Evolutionary conservation across 2,329 filamentous ascomycete genomes (phyloP).

Genomic region (Ophiostoma ulmi): DNA sequence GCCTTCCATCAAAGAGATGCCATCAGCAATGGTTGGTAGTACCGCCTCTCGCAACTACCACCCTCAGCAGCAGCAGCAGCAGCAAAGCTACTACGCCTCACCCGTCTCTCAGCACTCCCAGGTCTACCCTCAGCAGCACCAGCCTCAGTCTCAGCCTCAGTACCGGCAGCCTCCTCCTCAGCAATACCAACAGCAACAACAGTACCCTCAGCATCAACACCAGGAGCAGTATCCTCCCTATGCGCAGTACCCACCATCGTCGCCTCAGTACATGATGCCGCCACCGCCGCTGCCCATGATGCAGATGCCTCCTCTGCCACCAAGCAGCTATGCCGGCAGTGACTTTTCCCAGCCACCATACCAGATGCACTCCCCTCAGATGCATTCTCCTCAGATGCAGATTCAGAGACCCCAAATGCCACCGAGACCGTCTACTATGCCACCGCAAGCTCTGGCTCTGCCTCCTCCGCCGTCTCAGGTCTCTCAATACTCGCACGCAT

Average conservation of each 20-base stretch:
- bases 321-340: conserved; percentile 15
- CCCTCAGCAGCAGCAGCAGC: background rate
- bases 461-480: background rate
- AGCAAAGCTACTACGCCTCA: background rate
- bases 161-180: background rate
- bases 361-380: background rate
- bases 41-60: background rate
- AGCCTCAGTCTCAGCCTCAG: conserved; percentile 5
- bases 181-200: background rate
- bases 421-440: background rate
- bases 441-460: background rate
- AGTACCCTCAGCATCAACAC: background rate
- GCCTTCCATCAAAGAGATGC: background rate
- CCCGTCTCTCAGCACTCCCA: background rate
- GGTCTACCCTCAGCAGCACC: background rate
- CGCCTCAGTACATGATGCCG: conserved; percentile 7
- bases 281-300: conserved; percentile 4
- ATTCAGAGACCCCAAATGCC: background rate
- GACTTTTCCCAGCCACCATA: conserved; percentile 13
- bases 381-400: background rate
- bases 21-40: background rate
- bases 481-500: background rate
- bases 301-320: conserved; percentile 6
- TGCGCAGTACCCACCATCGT: background rate
- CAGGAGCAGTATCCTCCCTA: conserved; percentile 4